These are phyloP conservation scores for Populus tremula DNA, from an alignment of 345 rosid species.

Conservation along the genomic window DNA sequence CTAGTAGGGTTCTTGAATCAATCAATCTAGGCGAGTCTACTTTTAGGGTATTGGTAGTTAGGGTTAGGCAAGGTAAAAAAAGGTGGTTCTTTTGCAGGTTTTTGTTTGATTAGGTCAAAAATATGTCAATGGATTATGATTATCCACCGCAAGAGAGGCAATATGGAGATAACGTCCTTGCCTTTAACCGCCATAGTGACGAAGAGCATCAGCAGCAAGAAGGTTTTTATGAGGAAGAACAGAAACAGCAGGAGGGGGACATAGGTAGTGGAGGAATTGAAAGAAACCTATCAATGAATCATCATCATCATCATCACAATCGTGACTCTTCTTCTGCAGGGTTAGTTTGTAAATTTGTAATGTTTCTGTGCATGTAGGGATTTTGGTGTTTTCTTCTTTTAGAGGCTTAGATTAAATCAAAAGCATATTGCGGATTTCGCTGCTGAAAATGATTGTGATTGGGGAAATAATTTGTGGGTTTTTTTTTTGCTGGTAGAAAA, in stretches of 20 bases:
- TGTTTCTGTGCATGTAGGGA: neutral
- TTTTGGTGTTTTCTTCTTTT: neutral
- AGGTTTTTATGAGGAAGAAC: neutral
- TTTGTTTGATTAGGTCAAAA: neutral
- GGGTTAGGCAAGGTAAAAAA: neutral
- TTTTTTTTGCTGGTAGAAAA: conserved; percentile 25
- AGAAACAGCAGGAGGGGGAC: conserved; percentile 2
- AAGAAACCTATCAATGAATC: conserved; percentile 1
- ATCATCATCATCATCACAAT: neutral
- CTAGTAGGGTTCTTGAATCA: neutral
- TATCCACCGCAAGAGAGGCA: conserved; percentile 4
- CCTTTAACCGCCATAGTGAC: conserved; percentile 4
- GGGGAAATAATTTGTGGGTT: conserved; percentile 12
- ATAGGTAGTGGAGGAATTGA: conserved; percentile 2
- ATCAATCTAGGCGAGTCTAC: neutral
- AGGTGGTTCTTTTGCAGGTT: neutral
- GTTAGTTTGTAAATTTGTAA: conserved; percentile 22
- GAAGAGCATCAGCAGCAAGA: conserved; percentile 4
- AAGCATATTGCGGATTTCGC: neutral
- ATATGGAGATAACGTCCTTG: conserved; percentile 4
- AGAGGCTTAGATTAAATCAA: neutral
- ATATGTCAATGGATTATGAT: conserved; percentile 17
- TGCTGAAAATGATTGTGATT: neutral
- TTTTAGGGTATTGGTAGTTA: neutral
- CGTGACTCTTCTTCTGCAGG: conserved; percentile 22